phyloP scores from a whole-genome alignment of 768 basidiomycete genomes.

The Peribolospora baueri region DNA sequence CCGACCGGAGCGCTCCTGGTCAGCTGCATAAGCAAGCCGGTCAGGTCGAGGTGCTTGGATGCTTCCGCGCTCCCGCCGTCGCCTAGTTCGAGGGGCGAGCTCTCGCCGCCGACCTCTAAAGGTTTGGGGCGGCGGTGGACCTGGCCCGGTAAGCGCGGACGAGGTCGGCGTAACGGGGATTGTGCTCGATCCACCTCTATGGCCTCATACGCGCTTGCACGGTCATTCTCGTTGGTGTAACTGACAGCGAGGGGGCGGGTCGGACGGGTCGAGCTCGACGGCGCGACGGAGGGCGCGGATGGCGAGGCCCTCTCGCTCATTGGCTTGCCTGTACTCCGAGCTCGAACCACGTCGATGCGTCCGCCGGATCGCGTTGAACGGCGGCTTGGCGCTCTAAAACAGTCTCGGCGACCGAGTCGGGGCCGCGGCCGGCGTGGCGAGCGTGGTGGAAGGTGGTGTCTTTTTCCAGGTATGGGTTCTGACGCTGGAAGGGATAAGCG shows the following conservation, averaged over 20 bases:
- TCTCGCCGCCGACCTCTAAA: no score
- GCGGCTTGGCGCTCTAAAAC: slow-evolving; percentile 68
- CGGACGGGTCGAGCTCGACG: slow-evolving; percentile 50
- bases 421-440: slow-evolving; percentile 1
- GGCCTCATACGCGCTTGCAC: slow-evolving; percentile 47
- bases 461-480: slow-evolving; percentile 56
- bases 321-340: slow-evolving; percentile 89
- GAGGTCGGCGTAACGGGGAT: no score
- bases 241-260: slow-evolving; percentile 55
- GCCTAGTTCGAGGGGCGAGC: background rate
- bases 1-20: slow-evolving; percentile 31
- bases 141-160: no score
- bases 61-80: background rate
- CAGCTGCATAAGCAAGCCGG: slow-evolving; percentile 58
- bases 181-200: slow-evolving; percentile 72
- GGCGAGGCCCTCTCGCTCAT: slow-evolving; percentile 78
- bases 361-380: slow-evolving; percentile 49
- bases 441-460: no score
- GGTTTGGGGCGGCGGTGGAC: no score
- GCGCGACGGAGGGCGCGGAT: slow-evolving; percentile 60
- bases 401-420: slow-evolving; percentile 7
- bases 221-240: slow-evolving; percentile 66
- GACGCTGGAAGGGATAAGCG: slow-evolving; percentile 45
- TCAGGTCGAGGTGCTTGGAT: slow-evolving; percentile 24
- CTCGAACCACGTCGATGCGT: slow-evolving; percentile 61